Base-by-base conservation (phyloP, 2,329 filamentous ascomycete species). In the Monosporascus sp. region DNA sequence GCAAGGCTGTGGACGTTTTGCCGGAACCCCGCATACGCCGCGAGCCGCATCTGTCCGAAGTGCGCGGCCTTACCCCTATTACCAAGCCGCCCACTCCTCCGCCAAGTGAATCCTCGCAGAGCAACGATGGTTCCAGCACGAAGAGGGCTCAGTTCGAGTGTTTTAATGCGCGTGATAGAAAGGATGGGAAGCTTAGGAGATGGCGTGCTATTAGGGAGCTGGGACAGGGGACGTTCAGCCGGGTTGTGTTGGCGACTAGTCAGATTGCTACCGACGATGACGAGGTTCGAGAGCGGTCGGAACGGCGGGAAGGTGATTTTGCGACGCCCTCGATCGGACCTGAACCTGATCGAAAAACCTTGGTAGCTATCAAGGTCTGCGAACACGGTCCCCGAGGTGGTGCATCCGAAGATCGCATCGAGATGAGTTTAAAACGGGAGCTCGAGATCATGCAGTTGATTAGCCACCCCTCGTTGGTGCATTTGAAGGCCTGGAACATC, bases 331-430 rank as follows among this genome's bases (percentile, higher is more conserved):
- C 55, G n/a, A 61, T 59, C 52, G 68, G 51, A 55, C 59, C 56
- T 48, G 70, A 65, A 41, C 77, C 84, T 48, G 77, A 89, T 58
- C 84, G 86, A n/a, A 88, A 87, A 65, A 89, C 89, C 50, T 76
- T 99, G 16, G 94, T 97, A 3, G 94, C 94, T 1, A 85, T 99
- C 66, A 99, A 99, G 71, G 85, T 99, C 45, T 93, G 95, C 67
- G 91, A 97, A 70, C 91, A 96, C 71, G 94, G 93, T 3, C 93
- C 94, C 1, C 90, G 90, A 24, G 94, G 94, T 50, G 93, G 93
- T 46, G 93, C 92, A 4, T 94, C 94, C 48, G 91, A 96, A 68
- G 89, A 96, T 63, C 85, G 94, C 40, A 86, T 97, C 57, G 93
- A 97, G 71, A 90, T 94, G 72, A 95, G 91, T 53, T 75, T 99